A percentile compares a stretch with the other conserved stretches of the same genome.
Evolutionary conservation across 257 asterid species (phyloP).

Genomic region (Nicotiana knightiana): DNA sequence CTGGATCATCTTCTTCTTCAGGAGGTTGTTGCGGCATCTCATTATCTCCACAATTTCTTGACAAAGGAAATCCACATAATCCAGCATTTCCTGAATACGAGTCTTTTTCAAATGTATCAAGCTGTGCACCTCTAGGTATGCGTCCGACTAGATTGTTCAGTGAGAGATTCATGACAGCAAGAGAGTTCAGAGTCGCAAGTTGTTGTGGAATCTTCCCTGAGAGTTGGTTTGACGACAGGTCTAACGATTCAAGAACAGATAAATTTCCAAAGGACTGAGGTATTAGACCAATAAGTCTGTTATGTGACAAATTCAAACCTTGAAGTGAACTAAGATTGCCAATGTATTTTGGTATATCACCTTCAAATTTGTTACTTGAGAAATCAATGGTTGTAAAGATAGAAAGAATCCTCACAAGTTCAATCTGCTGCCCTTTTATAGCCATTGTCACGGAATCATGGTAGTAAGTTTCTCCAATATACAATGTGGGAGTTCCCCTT

Average conservation of each 20-base stretch:
- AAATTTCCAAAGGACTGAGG: conserved; percentile 11
- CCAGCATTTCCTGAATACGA: conserved; percentile 9
- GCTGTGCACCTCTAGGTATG: conserved; percentile 9
- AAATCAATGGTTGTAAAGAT: conserved; percentile 4
- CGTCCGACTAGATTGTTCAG: conserved; percentile 9
- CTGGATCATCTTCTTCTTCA: conserved; percentile 8
- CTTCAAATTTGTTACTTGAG: conserved; percentile 4
- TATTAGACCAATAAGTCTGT: neutral
- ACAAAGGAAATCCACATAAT: conserved; percentile 17
- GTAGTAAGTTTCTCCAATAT: conserved; percentile 8
- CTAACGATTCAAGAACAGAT: neutral
- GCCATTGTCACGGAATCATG: conserved; percentile 16
- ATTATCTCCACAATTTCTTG: conserved; percentile 13
- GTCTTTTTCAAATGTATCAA: conserved; percentile 9
- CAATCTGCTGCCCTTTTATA: conserved; percentile 15
- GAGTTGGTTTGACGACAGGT: conserved; percentile 4
- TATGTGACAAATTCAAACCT: conserved; percentile 3
- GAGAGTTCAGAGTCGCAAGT: neutral
- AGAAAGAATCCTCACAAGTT: conserved; percentile 15
- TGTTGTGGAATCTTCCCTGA: neutral
- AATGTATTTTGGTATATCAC: conserved; percentile 9
- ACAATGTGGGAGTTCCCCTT: neutral
- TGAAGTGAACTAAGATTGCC: conserved; percentile 7
- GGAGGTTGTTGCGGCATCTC: neutral
- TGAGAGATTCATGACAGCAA: conserved; percentile 12